A percentile compares a stretch with the other conserved stretches of the same genome.
phyloP scores from a whole-genome alignment of 2,329 filamentous ascomycete species.

The Cytospora paraplurivora region DNA sequence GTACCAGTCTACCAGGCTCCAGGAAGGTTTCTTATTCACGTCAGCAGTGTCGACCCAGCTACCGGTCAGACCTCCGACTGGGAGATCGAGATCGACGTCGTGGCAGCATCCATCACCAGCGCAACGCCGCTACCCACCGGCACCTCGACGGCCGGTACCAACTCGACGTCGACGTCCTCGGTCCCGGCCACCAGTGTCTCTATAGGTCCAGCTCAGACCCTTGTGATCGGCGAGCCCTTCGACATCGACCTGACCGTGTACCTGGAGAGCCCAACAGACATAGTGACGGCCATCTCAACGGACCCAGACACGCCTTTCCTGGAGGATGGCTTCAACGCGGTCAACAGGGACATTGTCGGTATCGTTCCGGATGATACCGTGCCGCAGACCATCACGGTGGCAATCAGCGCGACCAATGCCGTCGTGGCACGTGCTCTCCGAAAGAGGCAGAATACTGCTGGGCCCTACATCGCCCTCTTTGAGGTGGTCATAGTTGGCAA shows the following conservation, averaged over 20 bases:
- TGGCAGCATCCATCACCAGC: background rate
- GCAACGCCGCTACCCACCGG: background rate
- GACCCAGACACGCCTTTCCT: slow-evolving; percentile 12
- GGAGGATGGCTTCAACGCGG: background rate
- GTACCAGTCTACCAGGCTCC: background rate
- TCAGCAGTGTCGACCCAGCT: background rate
- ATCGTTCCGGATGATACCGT: background rate
- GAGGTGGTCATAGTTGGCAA: background rate
- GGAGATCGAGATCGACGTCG: background rate
- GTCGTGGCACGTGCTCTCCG: background rate
- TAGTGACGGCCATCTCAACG: slow-evolving; percentile 1
- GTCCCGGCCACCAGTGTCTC: background rate
- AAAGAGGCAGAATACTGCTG: background rate
- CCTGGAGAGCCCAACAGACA: background rate
- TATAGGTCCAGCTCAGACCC: slow-evolving; percentile 4
- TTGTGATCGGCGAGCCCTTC: slow-evolving; percentile 5
- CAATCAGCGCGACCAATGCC: background rate
- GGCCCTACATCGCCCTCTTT: background rate
- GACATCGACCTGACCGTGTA: slow-evolving; percentile 7
- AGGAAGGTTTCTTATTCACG: background rate
- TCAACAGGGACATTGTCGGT: slow-evolving; percentile 2
- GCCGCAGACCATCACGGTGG: slow-evolving; percentile 2
- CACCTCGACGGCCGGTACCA: background rate
- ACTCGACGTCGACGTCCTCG: background rate
- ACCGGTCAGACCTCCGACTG: slow-evolving; percentile 1